Conservation (phyloP, 2,329 filamentous ascomycete species). For the Pseudogymnoascus sp. region DNA sequence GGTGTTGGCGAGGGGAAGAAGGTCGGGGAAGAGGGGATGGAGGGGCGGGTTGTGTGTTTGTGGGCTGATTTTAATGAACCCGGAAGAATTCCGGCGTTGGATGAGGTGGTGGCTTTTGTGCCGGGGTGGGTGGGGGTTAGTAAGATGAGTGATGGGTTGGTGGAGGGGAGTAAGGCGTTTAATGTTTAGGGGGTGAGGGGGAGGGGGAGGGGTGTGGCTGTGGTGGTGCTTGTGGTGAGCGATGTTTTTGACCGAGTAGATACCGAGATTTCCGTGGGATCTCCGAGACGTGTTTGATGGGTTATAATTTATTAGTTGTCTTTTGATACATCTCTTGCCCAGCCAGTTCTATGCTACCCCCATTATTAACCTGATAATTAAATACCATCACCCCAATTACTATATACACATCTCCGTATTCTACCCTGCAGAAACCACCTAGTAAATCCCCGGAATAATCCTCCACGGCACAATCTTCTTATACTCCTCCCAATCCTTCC, state of each 20-base stretch:
- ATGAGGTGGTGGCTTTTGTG: slow-evolving; percentile 68
- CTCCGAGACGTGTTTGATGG: background rate
- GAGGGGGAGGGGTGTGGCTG: too few species aligned
- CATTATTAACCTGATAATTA: background rate
- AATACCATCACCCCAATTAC: background rate
- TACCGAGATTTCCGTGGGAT: background rate
- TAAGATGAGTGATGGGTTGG: slow-evolving; percentile 70
- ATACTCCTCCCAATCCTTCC: slow-evolving; percentile 85
- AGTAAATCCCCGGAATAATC: slow-evolving; percentile 84
- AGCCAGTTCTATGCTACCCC: background rate
- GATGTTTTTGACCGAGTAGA: background rate
- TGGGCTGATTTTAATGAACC: slow-evolving; percentile 79
- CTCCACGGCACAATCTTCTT: slow-evolving; percentile 72
- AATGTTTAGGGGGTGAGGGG: slow-evolving; percentile 15
- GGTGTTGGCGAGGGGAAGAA: slow-evolving; percentile 23
- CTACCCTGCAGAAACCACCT: background rate
- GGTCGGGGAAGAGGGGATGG: slow-evolving; percentile 37
- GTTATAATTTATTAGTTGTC: background rate
- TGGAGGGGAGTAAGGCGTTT: slow-evolving; percentile 68
- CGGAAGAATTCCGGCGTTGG: slow-evolving; percentile 71
- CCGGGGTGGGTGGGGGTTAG: slow-evolving; percentile 74
- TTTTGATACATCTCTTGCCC: background rate
- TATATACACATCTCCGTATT: background rate
- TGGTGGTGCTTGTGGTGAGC: too few species aligned
- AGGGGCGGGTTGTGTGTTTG: slow-evolving; percentile 65